These are phyloP conservation scores for Straminergon stramineum DNA, from an alignment of 225 moss, liverwort and hornwort species.

Conservation along the genomic window DNA sequence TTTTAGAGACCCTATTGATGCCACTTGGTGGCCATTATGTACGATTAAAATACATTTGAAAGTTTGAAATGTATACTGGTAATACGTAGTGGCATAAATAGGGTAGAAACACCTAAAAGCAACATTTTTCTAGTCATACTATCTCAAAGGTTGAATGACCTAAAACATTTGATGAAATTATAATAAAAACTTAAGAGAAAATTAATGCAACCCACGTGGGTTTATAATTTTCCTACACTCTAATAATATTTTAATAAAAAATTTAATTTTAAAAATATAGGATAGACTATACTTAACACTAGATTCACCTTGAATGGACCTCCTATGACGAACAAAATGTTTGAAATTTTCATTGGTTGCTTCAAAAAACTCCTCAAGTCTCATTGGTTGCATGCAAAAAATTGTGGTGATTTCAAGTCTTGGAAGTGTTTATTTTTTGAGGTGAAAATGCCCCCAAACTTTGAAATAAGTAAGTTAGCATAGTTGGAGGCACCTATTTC, in stretches of 20 bases:
- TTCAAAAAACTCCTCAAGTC: neutral
- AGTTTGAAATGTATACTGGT: neutral
- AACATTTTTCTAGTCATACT: neutral
- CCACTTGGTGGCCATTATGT: neutral
- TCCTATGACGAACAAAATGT: neutral
- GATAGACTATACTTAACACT: neutral
- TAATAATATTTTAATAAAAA: neutral
- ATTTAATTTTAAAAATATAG: neutral
- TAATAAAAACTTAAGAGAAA: neutral
- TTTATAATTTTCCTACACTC: neutral
- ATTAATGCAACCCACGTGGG: neutral
- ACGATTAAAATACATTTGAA: neutral
- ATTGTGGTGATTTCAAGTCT: neutral
- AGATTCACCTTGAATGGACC: neutral
- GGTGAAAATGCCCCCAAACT: neutral
- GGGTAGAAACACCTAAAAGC: neutral
- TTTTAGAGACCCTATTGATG: neutral
- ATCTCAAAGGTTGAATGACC: neutral
- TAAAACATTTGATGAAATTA: neutral
- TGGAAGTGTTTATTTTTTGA: too few species aligned
- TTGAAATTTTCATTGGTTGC: neutral
- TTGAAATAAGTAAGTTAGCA: neutral
- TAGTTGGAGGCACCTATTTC: neutral
- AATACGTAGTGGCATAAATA: fast-evolving
- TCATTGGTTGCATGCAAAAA: neutral